Percentiles rank a stretch among this genome's conserved stretches.
Evolutionary conservation across 1,284 basidiomycete genomes (phyloP).

Genomic region (Leccinum solheimii): DNA sequence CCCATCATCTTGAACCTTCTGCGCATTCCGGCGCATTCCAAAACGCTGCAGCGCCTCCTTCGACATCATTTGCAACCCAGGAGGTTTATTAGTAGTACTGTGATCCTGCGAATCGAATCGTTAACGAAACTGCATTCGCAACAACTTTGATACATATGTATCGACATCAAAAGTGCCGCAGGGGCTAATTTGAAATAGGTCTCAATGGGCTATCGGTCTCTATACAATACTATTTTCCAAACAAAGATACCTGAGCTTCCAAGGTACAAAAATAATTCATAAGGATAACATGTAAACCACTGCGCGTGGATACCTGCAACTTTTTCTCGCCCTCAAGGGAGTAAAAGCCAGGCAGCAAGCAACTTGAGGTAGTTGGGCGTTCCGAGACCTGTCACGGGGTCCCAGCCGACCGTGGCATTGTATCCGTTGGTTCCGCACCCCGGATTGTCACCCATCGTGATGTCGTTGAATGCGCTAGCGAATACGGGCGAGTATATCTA

Average conservation of each 20-base stretch:
- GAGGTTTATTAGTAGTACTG: too few species aligned
- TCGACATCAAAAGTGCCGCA: background rate
- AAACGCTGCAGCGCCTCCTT: background rate
- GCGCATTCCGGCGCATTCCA: background rate
- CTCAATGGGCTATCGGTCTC: background rate
- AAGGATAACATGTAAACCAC: background rate
- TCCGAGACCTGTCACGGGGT: constrained; percentile 41
- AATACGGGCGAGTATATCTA: constrained; percentile 27
- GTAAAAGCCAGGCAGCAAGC: constrained; percentile 19
- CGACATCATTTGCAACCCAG: background rate
- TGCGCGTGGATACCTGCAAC: background rate
- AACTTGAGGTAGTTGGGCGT: constrained; percentile 34
- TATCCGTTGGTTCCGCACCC: constrained; percentile 39
- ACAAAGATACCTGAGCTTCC: background rate
- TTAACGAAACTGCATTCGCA: too few species aligned
- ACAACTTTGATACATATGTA: too few species aligned
- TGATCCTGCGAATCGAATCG: too few species aligned
- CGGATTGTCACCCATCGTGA: constrained; percentile 41
- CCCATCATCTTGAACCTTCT: background rate
- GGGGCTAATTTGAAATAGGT: background rate
- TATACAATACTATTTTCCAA: background rate
- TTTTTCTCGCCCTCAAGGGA: constrained; percentile 15
- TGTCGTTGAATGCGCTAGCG: constrained; percentile 38
- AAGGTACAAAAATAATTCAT: background rate
- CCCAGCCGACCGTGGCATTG: constrained; percentile 38